Evolutionary conservation across 108 stramenopile genomes (phyloP).

Genomic region (Discostella stelligeroides): DNA sequence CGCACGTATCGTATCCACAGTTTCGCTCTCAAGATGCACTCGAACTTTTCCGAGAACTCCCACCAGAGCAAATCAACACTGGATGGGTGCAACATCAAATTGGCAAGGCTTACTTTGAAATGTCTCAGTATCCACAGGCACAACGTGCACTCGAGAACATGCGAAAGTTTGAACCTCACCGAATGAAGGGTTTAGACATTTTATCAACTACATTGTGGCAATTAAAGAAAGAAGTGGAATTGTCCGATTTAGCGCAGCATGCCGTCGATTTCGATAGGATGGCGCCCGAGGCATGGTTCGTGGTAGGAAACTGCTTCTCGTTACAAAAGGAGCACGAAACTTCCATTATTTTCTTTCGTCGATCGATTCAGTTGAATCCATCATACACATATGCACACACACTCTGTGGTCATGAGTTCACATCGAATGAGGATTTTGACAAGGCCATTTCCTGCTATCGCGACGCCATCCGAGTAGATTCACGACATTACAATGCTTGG

Average conservation of each 20-base stretch:
- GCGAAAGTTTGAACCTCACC: conserved; percentile 88
- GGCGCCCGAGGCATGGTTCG: conserved; percentile 94
- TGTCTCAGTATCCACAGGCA: conserved; percentile 92
- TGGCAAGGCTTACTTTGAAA: conserved; percentile 93
- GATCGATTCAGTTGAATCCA: conserved; percentile 91
- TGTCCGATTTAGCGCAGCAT: conserved; percentile 91
- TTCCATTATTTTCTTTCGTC: conserved; percentile 91
- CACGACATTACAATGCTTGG: conserved; percentile 91
- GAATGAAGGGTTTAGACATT: conserved; percentile 91
- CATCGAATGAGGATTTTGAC: conserved; percentile 96
- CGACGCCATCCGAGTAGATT: conserved; percentile 87
- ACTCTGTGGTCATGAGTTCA: conserved; percentile 96
- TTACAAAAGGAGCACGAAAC: conserved; percentile 97
- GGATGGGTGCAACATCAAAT: conserved; percentile 95
- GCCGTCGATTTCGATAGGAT: conserved; percentile 85
- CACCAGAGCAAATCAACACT: conserved; percentile 81
- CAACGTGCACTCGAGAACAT: conserved; percentile 79
- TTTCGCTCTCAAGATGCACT: conserved; percentile 83
- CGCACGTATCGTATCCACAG: conserved; percentile 11
- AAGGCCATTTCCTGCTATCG: conserved; percentile 93
- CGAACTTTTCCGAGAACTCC: conserved; percentile 75
- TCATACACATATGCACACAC: conserved; percentile 95
- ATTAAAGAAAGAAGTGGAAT: conserved; percentile 94
- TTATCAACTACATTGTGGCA: conserved; percentile 95
- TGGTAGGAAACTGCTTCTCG: conserved; percentile 97